Conservation (phyloP, 177 flowering plant species). For the Vitis hybrid region DNA sequence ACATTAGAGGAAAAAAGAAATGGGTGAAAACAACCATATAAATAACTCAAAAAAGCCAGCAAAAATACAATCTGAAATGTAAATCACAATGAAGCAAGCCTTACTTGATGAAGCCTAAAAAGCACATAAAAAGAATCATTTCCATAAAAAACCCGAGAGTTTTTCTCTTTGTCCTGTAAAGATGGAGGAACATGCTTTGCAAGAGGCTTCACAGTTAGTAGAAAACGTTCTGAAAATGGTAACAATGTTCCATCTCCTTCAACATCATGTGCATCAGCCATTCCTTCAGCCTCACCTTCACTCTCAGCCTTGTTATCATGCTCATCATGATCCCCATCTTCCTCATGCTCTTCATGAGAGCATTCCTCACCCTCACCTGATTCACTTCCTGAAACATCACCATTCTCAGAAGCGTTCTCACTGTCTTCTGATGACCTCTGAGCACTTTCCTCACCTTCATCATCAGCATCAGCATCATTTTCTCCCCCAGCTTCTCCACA, state of each 20-base stretch:
- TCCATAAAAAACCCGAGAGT: slow-evolving; percentile 73
- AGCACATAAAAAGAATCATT: slow-evolving; percentile 95
- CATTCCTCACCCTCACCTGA: slow-evolving; percentile 79
- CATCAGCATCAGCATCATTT: slow-evolving; percentile 74
- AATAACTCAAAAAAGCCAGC: slow-evolving; percentile 1
- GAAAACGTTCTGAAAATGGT: slow-evolving; percentile 62
- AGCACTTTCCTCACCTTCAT: slow-evolving; percentile 81
- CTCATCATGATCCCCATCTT: slow-evolving; percentile 66
- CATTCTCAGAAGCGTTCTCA: slow-evolving; percentile 81
- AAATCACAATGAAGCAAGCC: slow-evolving; percentile 7
- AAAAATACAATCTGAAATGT: not conserved
- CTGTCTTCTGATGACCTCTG: slow-evolving; percentile 80
- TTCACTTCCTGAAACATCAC: slow-evolving; percentile 80
- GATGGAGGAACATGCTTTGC: slow-evolving; percentile 56
- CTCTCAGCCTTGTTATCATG: slow-evolving; percentile 77
- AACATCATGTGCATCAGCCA: slow-evolving; percentile 68
- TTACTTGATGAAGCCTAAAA: slow-evolving; percentile 93
- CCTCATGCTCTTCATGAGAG: slow-evolving; percentile 73
- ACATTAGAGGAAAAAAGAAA: slow-evolving; percentile 6
- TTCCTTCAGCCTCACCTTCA: slow-evolving; percentile 94
- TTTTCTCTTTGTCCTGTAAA: slow-evolving; percentile 41
- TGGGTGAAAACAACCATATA: not conserved
- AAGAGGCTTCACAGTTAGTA: slow-evolving; percentile 76
- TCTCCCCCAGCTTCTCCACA: slow-evolving; percentile 54
- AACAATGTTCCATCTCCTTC: slow-evolving; percentile 63